Evolutionary conservation across 2,329 filamentous ascomycete genomes (phyloP), one percentile per base, ranked within the genome.

Genomic region (Ophiostoma himal-ulmi): DNA sequence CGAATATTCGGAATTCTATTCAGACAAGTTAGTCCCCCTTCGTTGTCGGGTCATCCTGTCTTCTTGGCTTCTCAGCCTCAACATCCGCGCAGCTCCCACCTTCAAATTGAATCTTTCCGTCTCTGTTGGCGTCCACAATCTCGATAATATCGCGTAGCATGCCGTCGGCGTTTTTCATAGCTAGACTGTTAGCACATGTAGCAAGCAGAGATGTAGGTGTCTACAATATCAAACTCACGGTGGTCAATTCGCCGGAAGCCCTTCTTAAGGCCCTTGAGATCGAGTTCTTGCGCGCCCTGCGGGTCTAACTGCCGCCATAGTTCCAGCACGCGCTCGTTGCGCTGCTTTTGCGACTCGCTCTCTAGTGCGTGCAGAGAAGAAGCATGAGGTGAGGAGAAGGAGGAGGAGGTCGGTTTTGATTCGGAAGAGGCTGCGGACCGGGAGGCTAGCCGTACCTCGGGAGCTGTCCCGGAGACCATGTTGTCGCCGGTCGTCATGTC

Each of bases 241-340:
- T 99, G 95, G 79, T 98, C 94, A 77, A 98, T 93, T 80, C 89
- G 91, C 78, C 85, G 88, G 77, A 99, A 82, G 4, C 94, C 95
- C 81, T 89, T 92, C 81, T 94, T 91, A 75, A 99, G 82, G 41
- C 89, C 93, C 78, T 90, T 89, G 74, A 96, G 83, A 80, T 98
- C 94, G 76, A 99, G 84, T 78, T 92, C 89, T 71, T 92, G 92
- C 76, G 90, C 89, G 71, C 85, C 85, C 74, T 88, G 86, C 74
- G 90, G 89, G 79, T 96, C 93, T 75, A 99, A 86, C 76, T 87
- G 89, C 78, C 83, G 83, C 94, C 94, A 98, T 77, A 98, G 87
- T 79, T 89, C 85, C 81, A 93, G 89, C 76, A 97, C 87, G 77
- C 94, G 88, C 80, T 88, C 86, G 82, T 96, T 92, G 78, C 91